Base-by-base conservation (phyloP, 2,329 filamentous ascomycete species). In the Chaetomiaceae sp. region DNA sequence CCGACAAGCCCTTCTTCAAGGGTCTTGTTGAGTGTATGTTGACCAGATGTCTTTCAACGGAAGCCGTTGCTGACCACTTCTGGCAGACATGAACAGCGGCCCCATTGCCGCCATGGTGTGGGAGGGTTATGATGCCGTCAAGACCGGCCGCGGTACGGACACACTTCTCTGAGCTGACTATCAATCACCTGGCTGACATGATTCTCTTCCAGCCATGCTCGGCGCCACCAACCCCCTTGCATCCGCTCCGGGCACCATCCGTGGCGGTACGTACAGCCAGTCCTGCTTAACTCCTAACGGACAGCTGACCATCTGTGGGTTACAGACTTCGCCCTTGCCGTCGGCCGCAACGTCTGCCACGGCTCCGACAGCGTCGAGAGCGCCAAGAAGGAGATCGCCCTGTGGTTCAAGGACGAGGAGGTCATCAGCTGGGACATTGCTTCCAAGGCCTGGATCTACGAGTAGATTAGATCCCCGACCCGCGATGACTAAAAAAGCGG, bases 101-200 rank as follows among this genome's bases (percentile, higher is more conserved):
- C 93, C 93, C 70, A 91, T 98, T 77, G 85, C 81, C 79, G 93
- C 93, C 78, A 98, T 97, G 91, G 86, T 98, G 74, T 98, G 93
- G 93, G 90, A 98, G 75, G 93, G 93, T 68, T 87, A 86, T 81
- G 90, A 98, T 67, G 93, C 84, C 72, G 90, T 96, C 81, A 97
- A 97, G 87, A 96, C 90, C 62, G 93, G 93, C 73, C 91, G 93
- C 68, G 69, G 84, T 88, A 81, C 60, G 81, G 15, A 32, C 38
- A 43, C 39, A 22, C 22, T 76, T 55, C 1, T 20, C 20, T 12
- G 14, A 1, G 17, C 15, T 15, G 18, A 14, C 18, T n/a, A 15
- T 32, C 44, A 18, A 15, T 15, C 48, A 39, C 57, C 51, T 4
- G 38, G 60, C 53, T 56, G 54, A 50, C 39, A 40, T 49, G 33